Base-by-base conservation (phyloP, 352 stramenopile genomes). In the Aphanomyces astaci region DNA sequence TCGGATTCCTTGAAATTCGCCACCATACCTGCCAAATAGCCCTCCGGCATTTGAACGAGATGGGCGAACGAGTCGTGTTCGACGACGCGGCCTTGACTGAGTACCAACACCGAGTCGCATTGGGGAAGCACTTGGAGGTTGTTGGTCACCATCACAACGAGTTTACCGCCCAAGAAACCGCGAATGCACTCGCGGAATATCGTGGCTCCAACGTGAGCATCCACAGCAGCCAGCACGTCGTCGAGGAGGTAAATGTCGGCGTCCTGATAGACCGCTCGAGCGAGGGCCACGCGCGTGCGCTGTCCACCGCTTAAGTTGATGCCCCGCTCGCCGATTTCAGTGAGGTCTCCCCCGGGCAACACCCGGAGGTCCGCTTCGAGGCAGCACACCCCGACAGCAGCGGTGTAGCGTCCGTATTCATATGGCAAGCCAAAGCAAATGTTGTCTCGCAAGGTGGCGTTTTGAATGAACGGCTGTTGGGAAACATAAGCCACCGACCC, bases 391-490 rank as follows among this genome's bases (percentile, higher is more conserved):
- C 27, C 1, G 5, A 73, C 22, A 0, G 54, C 54, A 4, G 25
- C 43, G 2, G 66, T 49, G 64, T 85, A 85, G 27, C 55, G 76
- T 0, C 75, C 75, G 10, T 70, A 72, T 25, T 95, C 71, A 36
- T 81, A 95, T 3, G 76, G 76, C 15, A 86, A 63, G 0, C 88
- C 93, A 76, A 99, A 99, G 33, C 96, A 82, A 66, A 99, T 97
- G 76, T 99, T 99, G 45, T 98, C 89, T 22, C 87, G 82, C 17
- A 99, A 72, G 0, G 84, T 97, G 32, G 86, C 90, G 76, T 99
- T 99, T 67, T 98, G 85, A 55, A 99, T 98, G 70, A 97, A 99
- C 13, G 96, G 81, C 28, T 89, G 93, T 77, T 98, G 95, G 19
- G 89, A 76, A 52, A 96, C 89, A 66, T 98, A 99, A 1, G 90